Conservation (phyloP, 73 alveolate genomes). For the Stentor coeruleus region DNA sequence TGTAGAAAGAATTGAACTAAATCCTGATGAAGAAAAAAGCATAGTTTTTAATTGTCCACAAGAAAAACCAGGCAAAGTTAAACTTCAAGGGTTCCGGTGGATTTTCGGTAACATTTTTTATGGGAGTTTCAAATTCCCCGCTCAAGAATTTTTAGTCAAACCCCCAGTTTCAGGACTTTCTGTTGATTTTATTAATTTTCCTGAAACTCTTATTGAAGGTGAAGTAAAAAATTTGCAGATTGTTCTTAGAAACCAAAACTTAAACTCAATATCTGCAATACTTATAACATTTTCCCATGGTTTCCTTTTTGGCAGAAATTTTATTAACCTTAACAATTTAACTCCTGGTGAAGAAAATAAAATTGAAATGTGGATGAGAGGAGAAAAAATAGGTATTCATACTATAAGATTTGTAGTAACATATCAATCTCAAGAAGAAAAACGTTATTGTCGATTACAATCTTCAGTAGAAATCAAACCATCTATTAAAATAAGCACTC, state of each 20-base stretch:
- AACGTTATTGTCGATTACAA: not conserved
- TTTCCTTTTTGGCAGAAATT: not conserved
- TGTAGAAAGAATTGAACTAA: not conserved
- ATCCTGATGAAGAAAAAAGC: not conserved
- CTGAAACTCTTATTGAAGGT: not conserved
- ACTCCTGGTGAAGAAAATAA: not conserved
- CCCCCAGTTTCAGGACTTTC: constrained; percentile 14
- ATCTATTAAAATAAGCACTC: not conserved
- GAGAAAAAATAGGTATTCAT: constrained; percentile 5
- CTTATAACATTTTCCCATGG: not conserved
- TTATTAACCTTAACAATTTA: not conserved
- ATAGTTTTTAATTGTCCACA: not conserved
- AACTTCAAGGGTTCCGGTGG: not conserved
- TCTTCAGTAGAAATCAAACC: not conserved
- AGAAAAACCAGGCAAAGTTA: constrained; percentile 10
- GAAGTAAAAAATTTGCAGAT: not conserved
- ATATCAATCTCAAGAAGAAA: not conserved
- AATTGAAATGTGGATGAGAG: not conserved
- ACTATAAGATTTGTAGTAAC: not conserved
- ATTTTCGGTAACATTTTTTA: not conserved
- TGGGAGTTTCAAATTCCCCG: not conserved
- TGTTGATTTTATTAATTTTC: not conserved
- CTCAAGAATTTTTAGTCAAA: not conserved
- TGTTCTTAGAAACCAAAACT: not conserved
- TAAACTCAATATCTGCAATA: not conserved